Conservation (phyloP, 345 rosid genomes). For the Ricinus communis region DNA sequence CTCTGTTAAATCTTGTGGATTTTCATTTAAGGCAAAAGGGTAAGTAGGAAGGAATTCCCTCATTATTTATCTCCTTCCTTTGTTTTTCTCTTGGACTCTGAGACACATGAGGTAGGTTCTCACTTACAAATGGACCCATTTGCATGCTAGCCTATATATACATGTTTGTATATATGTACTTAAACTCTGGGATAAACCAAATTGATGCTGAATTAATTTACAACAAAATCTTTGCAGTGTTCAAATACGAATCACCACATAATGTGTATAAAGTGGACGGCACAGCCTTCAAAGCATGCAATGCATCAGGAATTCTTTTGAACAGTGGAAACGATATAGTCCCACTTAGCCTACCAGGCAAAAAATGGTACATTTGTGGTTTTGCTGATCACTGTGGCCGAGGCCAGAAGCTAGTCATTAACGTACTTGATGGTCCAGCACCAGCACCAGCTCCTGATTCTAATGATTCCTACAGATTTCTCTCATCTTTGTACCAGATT, state of each 20-base stretch:
- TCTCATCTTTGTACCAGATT: not conserved
- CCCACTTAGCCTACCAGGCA: constrained; percentile 28
- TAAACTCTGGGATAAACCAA: no score
- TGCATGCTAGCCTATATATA: no score
- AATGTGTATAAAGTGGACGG: constrained; percentile 38
- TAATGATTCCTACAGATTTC: not conserved
- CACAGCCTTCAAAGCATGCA: constrained; percentile 32
- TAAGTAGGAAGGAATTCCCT: no score
- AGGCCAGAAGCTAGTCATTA: constrained; percentile 41
- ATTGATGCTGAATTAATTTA: not conserved
- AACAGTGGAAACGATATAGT: constrained; percentile 37
- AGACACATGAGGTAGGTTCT: no score
- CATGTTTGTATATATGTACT: no score
- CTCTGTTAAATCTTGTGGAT: no score
- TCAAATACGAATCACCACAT: constrained; percentile 29
- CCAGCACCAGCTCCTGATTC: constrained; percentile 6
- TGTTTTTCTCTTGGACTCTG: no score
- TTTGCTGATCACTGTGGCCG: constrained; percentile 21
- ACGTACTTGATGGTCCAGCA: constrained; percentile 16
- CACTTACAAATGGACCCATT: no score
- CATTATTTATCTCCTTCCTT: no score
- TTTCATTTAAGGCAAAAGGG: no score
- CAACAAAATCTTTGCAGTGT: constrained; percentile 29
- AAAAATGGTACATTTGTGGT: constrained; percentile 54
- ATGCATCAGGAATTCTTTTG: not conserved